Evolutionary conservation across 2,329 filamentous ascomycete species (phyloP).

Genomic region (Juglanconis oblonga): DNA sequence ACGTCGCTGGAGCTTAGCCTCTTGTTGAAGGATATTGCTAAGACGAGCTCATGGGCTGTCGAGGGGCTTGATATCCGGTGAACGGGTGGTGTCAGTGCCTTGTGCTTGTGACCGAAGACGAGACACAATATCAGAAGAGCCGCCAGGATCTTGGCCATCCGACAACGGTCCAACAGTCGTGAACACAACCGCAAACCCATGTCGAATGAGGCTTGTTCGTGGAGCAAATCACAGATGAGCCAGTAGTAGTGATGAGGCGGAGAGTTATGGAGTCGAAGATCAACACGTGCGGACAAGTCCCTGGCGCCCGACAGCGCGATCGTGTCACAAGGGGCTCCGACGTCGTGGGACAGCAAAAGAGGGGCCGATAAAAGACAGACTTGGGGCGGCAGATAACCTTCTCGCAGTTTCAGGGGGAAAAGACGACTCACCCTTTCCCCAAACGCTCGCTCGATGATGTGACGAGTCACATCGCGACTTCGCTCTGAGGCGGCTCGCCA

Average conservation of each 20-base stretch:
- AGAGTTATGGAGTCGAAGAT: no score
- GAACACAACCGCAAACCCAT: neutral
- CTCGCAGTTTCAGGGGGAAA: neutral
- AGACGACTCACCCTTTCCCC: neutral
- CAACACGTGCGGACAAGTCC: no score
- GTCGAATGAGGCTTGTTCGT: neutral
- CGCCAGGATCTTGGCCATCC: neutral
- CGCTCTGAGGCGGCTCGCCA: neutral
- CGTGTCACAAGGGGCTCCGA: no score
- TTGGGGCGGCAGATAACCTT: neutral
- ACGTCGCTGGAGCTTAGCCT: neutral
- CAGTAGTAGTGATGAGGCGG: no score
- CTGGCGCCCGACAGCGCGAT: no score
- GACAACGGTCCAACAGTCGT: neutral
- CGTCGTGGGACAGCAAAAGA: no score
- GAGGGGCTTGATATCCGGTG: neutral
- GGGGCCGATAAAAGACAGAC: no score
- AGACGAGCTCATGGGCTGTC: neutral
- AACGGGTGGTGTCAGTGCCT: neutral
- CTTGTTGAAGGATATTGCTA: neutral
- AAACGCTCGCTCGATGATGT: no score
- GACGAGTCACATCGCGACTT: neutral
- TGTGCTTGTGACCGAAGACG: neutral
- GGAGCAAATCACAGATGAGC: no score
- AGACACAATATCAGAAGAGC: neutral